Conservation (phyloP, 1,284 basidiomycete species). For the Pulchroboletus neoregius region DNA sequence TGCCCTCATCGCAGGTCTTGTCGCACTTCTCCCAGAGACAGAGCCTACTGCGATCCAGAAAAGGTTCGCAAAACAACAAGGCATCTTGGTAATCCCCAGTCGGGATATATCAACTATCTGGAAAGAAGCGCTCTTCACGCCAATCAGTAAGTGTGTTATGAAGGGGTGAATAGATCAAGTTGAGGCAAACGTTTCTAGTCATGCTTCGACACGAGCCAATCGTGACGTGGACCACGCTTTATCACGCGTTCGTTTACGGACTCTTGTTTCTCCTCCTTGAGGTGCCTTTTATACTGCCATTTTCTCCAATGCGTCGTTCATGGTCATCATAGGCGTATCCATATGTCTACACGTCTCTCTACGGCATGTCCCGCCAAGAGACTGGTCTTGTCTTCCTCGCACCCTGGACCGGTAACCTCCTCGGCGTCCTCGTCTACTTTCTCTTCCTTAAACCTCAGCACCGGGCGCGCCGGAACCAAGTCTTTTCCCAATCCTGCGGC, state of each 20-base stretch:
- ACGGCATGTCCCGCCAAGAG: slow-evolving; percentile 26
- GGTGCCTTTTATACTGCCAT: slow-evolving; percentile 1
- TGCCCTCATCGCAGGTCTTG: slow-evolving; percentile 16
- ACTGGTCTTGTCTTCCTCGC: slow-evolving; percentile 23
- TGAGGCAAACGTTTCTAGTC: slow-evolving; percentile 12
- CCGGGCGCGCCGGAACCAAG: slow-evolving; percentile 13
- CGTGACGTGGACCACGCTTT: slow-evolving; percentile 25
- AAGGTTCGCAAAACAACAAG: slow-evolving; percentile 14
- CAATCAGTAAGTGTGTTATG: slow-evolving; percentile 22
- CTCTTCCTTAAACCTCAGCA: slow-evolving; percentile 23
- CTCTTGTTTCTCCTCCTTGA: slow-evolving; percentile 29
- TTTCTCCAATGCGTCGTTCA: not conserved
- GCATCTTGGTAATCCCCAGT: not conserved
- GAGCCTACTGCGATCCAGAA: slow-evolving; percentile 21
- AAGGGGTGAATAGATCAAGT: not conserved
- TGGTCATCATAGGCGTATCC: slow-evolving; percentile 22
- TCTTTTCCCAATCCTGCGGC: slow-evolving; percentile 12
- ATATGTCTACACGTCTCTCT: slow-evolving; percentile 21
- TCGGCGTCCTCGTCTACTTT: slow-evolving; percentile 28
- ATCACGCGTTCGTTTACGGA: slow-evolving; percentile 27
- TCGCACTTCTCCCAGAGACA: slow-evolving; percentile 24
- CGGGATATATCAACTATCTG: slow-evolving; percentile 7
- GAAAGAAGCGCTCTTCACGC: slow-evolving; percentile 19
- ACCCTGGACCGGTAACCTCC: slow-evolving; percentile 26
- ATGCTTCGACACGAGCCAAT: slow-evolving; percentile 27